Evolutionary conservation across 345 rosid genomes (phyloP).

Genomic region (Sisymbrium altissimum): DNA sequence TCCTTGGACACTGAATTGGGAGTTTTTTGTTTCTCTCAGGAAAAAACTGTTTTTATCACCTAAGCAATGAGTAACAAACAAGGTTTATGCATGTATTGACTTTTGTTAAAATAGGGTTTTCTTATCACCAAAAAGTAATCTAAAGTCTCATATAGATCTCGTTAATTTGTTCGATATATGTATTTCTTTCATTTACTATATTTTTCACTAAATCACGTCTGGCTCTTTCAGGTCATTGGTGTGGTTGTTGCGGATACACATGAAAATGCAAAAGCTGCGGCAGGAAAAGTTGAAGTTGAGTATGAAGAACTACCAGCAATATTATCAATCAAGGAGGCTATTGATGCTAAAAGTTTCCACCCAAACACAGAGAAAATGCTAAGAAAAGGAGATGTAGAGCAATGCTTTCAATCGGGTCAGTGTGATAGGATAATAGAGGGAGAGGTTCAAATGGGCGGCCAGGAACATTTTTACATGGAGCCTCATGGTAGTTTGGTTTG

Average conservation of each 20-base stretch:
- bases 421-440: constrained; percentile 66
- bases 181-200: background rate
- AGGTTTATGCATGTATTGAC: too few species aligned
- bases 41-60: background rate
- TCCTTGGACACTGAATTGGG: background rate
- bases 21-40: too few species aligned
- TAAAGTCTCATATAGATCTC: background rate
- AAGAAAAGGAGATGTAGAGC: constrained; percentile 84
- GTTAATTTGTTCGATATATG: background rate
- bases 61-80: background rate
- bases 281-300: constrained; percentile 65
- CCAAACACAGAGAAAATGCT: constrained; percentile 61
- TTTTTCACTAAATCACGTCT: background rate
- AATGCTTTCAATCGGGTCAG: constrained; percentile 65
- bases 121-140: too few species aligned
- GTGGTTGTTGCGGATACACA: constrained; percentile 91
- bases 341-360: constrained; percentile 72
- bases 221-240: constrained; percentile 64
- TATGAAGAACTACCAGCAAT: constrained; percentile 78
- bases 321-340: constrained; percentile 80
- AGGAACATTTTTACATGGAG: constrained; percentile 96
- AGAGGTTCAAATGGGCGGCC: constrained; percentile 93
- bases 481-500: constrained; percentile 84
- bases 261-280: constrained; percentile 84
- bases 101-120: too few species aligned